Conservation (phyloP, 345 rosid genomes). For the Citrus australasica region DNA sequence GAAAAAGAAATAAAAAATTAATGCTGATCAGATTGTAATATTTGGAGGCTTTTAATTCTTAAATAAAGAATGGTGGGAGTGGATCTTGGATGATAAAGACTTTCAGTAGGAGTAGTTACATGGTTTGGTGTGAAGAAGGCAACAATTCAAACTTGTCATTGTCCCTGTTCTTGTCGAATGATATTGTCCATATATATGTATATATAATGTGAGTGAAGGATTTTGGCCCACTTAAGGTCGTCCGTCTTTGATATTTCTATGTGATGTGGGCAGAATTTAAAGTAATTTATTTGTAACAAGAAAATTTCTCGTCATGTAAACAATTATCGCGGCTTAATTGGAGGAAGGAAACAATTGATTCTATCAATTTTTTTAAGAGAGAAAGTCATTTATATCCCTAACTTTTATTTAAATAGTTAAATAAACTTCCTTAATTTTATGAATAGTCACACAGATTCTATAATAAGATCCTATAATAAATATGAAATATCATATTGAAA, state of each 20-base stretch:
- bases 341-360: neutral
- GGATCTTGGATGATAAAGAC: neutral
- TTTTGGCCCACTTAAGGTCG: neutral
- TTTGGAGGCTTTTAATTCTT: neutral
- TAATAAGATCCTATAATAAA: too few relatives aligned
- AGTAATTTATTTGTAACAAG: neutral
- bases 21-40: constrained; percentile 1
- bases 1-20: neutral
- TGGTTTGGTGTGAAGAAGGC: constrained; percentile 26
- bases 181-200: too few relatives aligned
- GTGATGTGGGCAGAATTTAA: neutral
- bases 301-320: neutral
- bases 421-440: too few relatives aligned
- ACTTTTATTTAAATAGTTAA: too few relatives aligned
- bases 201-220: neutral
- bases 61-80: constrained; percentile 1
- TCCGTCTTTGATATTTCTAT: neutral
- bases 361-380: too few relatives aligned
- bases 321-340: neutral
- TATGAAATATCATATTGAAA: too few relatives aligned
- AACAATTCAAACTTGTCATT: constrained; percentile 21
- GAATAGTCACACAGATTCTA: too few relatives aligned
- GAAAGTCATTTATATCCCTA: too few relatives aligned
- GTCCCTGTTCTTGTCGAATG: constrained; percentile 7
- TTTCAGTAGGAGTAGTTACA: constrained; percentile 20